phyloP scores from a whole-genome alignment of 345 rosid genomes.

The Firmiana major region DNA sequence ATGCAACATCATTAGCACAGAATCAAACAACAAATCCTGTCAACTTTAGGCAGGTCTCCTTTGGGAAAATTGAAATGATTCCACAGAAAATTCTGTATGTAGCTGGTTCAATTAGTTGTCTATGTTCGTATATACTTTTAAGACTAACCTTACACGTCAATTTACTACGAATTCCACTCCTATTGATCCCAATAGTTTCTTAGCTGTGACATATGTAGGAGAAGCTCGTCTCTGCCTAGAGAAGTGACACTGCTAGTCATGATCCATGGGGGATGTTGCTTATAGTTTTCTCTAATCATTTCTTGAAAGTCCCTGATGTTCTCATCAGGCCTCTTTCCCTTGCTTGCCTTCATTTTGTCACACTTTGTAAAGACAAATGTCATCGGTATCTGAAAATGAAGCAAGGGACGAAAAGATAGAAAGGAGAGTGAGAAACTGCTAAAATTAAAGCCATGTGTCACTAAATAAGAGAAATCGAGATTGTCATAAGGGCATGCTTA shows the following conservation, averaged over 20 bases:
- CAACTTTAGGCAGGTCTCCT: background rate
- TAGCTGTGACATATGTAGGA: slow-evolving; percentile 79
- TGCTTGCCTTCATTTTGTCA: slow-evolving; percentile 69
- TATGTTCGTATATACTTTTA: slow-evolving; percentile 3
- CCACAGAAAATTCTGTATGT: background rate
- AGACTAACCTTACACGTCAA: background rate
- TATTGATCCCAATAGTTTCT: slow-evolving; percentile 38
- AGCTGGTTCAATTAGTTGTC: background rate
- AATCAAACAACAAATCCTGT: background rate
- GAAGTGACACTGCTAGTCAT: slow-evolving; percentile 87
- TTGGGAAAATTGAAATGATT: background rate
- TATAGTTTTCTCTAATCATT: slow-evolving; percentile 54
- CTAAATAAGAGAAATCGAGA: background rate
- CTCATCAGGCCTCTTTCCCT: slow-evolving; percentile 81
- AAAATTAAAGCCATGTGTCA: background rate
- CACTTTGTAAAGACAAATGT: slow-evolving; percentile 90
- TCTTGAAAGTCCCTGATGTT: slow-evolving; percentile 71
- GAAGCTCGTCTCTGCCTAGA: slow-evolving; percentile 89
- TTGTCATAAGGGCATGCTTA: slow-evolving; percentile 15
- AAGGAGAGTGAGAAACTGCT: background rate
- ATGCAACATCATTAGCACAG: background rate
- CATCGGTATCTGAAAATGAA: slow-evolving; percentile 61
- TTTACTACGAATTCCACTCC: background rate
- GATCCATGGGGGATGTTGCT: slow-evolving; percentile 81
- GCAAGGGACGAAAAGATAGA: background rate